phyloP scores from a whole-genome alignment of 768 basidiomycete genomes.

The Phaffia tasmanica region DNA sequence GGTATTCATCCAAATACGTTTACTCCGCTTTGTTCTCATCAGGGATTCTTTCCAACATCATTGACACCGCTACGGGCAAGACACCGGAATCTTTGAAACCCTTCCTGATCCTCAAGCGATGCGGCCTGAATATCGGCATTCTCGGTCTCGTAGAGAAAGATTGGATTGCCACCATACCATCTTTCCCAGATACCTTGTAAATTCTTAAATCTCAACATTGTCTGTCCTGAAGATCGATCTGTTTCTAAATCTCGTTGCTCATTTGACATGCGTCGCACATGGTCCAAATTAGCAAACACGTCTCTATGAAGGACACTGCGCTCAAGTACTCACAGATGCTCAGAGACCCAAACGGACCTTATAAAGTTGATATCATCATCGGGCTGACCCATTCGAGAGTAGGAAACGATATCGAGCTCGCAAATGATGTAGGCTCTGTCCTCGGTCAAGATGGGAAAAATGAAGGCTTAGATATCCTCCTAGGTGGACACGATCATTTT shows the following conservation, averaged over 20 bases:
- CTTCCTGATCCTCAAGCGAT: conserved; percentile 57
- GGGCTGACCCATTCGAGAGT: conserved; percentile 76
- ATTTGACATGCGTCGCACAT: too few relatives aligned
- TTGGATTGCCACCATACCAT: conserved; percentile 76
- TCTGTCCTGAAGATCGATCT: too few relatives aligned
- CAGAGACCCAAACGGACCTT: conserved; percentile 56
- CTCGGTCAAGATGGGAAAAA: background rate
- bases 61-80: conserved; percentile 53
- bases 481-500: conserved; percentile 17
- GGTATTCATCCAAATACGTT: background rate
- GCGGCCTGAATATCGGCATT: conserved; percentile 61
- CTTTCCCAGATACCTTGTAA: conserved; percentile 67
- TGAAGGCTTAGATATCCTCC: conserved; percentile 14
- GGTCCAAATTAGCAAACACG: conserved; percentile 43
- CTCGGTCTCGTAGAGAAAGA: conserved; percentile 86
- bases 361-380: conserved; percentile 69
- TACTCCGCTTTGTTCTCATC: conserved; percentile 41
- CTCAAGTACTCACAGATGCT: conserved; percentile 60
- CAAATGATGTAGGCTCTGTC: conserved; percentile 36
- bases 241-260: too few relatives aligned
- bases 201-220: too few relatives aligned
- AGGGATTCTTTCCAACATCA: conserved; percentile 81
- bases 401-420: conserved; percentile 36
- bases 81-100: conserved; percentile 54
- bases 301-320: conserved; percentile 61